Percentiles rank a stretch among this genome's conserved stretches.
These are phyloP conservation scores for Fusarium sp. DNA, from an alignment of 2,329 filamentous ascomycete genomes.

Conservation along the genomic window DNA sequence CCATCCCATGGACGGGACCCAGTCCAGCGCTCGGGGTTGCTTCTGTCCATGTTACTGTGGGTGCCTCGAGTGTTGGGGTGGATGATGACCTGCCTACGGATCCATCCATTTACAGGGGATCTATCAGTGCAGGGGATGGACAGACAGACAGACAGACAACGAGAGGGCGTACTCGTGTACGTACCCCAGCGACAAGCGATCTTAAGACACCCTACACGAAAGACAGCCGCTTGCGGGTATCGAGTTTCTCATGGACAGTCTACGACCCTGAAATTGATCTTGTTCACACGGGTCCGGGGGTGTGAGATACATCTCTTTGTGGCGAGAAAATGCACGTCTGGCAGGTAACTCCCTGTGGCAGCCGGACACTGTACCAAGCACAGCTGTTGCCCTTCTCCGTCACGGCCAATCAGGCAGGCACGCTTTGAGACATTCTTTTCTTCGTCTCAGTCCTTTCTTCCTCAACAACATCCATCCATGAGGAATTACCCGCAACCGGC, in stretches of 20 bases:
- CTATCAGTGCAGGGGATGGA: not conserved
- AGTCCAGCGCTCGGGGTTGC: constrained; percentile 8
- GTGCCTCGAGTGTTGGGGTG: constrained; percentile 17
- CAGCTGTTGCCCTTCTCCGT: not conserved
- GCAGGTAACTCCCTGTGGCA: constrained; percentile 5
- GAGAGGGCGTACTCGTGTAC: not conserved
- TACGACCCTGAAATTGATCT: not conserved
- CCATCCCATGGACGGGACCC: not conserved
- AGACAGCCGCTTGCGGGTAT: constrained; percentile 21
- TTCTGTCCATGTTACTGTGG: constrained; percentile 1
- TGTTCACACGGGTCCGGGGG: not conserved
- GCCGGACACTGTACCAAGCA: constrained; percentile 19
- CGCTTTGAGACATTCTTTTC: constrained; percentile 15
- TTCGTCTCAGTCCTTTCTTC: constrained; percentile 12
- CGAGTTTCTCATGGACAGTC: not conserved
- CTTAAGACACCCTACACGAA: not conserved
- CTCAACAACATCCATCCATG: constrained; percentile 12
- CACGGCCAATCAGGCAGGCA: constrained; percentile 13
- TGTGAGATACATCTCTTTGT: not conserved
- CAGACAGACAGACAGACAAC: no score
- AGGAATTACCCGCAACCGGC: constrained; percentile 11
- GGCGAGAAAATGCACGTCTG: not conserved
- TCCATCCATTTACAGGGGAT: constrained; percentile 6
- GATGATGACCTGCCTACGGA: not conserved
- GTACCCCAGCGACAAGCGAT: not conserved